These are phyloP conservation scores for Ochetophila trinervis DNA, from an alignment of 306 rosid species.

Conservation along the genomic window DNA sequence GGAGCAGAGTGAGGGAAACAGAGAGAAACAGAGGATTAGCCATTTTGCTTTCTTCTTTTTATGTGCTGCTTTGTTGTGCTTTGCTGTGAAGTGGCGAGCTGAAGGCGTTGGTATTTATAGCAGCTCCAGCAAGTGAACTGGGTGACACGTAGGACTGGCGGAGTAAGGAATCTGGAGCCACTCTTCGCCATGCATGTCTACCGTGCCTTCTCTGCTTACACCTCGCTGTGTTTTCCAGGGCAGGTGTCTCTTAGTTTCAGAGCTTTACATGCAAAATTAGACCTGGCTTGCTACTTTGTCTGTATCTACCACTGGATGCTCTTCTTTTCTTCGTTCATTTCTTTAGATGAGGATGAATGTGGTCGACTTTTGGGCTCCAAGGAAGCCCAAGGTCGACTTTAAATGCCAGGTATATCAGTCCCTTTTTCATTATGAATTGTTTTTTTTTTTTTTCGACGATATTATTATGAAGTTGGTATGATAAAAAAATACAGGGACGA, in stretches of 20 bases:
- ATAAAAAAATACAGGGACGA: too few relatives aligned
- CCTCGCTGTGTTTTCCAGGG: conserved; percentile 4
- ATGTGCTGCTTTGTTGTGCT: background rate
- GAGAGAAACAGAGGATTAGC: conserved; percentile 27
- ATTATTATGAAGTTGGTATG: too few relatives aligned
- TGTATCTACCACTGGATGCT: too few relatives aligned
- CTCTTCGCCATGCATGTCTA: conserved; percentile 29
- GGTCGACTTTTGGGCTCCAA: too few relatives aligned
- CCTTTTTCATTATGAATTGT: too few relatives aligned
- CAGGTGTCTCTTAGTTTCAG: conserved; percentile 17
- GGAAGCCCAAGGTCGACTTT: too few relatives aligned
- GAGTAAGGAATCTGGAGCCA: conserved; percentile 10
- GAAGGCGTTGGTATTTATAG: conserved; percentile 23
- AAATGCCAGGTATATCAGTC: too few relatives aligned
- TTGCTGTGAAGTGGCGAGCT: conserved; percentile 23
- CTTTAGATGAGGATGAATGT: too few relatives aligned
- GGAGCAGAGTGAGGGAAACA: conserved; percentile 38
- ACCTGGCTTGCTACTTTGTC: background rate
- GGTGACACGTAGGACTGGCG: conserved; percentile 1
- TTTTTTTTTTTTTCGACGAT: too few relatives aligned
- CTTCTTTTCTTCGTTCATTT: too few relatives aligned
- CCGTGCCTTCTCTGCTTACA: background rate
- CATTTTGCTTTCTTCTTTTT: background rate
- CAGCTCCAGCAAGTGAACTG: background rate
- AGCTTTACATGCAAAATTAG: conserved; percentile 5